Percentiles rank a stretch among this genome's conserved stretches.
phyloP scores from a whole-genome alignment of 2,329 filamentous ascomycete species.

The Pyrenophora tritici-repentis region DNA sequence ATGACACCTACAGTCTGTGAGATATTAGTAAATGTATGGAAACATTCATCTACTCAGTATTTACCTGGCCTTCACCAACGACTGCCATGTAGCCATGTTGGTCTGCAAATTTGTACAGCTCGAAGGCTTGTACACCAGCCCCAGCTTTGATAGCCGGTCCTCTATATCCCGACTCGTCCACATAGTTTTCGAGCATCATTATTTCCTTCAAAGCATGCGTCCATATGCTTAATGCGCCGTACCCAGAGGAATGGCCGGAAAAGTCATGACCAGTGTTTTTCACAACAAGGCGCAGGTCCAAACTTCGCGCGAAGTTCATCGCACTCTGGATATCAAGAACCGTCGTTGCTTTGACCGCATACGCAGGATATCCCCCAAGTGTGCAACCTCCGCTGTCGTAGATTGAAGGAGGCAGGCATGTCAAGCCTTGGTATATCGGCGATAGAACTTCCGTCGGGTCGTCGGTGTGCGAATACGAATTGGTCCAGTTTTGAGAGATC shows the following conservation, averaged over 20 bases:
- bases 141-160: constrained; percentile 36
- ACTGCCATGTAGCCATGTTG: constrained; percentile 2
- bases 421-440: constrained; percentile 34
- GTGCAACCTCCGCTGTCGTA: constrained; percentile 30
- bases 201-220: constrained; percentile 37
- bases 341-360: constrained; percentile 29
- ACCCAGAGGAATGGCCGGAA: constrained; percentile 15
- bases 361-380: constrained; percentile 33
- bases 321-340: constrained; percentile 30
- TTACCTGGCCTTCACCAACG: constrained; percentile 27
- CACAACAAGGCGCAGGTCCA: constrained; percentile 34
- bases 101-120: constrained; percentile 23
- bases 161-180: constrained; percentile 26
- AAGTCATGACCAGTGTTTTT: constrained; percentile 42
- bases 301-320: constrained; percentile 36
- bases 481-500: constrained; percentile 23
- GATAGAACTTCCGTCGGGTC: constrained; percentile 34
- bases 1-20: constrained; percentile 55
- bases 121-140: constrained; percentile 35
- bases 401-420: constrained; percentile 31
- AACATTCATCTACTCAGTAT: neutral
- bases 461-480: constrained; percentile 25
- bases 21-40: neutral
- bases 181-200: constrained; percentile 27
- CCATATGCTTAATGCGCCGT: constrained; percentile 33